phyloP scores from a whole-genome alignment of 768 basidiomycete genomes.

The Leucosporidium scottii region DNA sequence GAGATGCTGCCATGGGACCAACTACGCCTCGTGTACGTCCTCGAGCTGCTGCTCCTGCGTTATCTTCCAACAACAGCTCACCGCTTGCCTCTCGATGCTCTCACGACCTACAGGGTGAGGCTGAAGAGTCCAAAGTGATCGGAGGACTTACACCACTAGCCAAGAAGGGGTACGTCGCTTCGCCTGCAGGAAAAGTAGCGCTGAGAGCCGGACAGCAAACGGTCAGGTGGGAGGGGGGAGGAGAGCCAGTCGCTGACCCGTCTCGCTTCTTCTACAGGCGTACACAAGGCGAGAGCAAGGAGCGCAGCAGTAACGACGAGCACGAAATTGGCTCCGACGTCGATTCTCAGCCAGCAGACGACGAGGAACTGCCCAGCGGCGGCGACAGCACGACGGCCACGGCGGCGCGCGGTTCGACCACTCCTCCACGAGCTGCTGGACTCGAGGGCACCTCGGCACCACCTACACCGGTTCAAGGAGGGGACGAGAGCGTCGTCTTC shows the following conservation, averaged over 20 bases:
- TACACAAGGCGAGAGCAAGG: no score
- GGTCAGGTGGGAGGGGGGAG: no score
- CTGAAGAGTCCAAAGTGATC: slow-evolving; percentile 4
- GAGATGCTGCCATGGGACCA: neutral
- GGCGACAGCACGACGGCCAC: neutral
- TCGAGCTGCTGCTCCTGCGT: neutral
- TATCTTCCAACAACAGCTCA: no score
- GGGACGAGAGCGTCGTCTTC: neutral
- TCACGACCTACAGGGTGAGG: slow-evolving; percentile 20
- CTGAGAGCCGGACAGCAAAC: no score
- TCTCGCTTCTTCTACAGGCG: no score
- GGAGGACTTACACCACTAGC: slow-evolving; percentile 21
- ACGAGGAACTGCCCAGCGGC: neutral
- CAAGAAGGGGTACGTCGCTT: slow-evolving; percentile 21
- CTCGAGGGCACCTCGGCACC: slow-evolving; percentile 4
- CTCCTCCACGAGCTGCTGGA: neutral
- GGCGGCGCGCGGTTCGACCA: neutral
- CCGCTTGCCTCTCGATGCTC: no score
- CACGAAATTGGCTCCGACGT: neutral
- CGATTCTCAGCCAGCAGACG: slow-evolving; percentile 1
- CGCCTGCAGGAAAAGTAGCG: no score
- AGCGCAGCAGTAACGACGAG: no score
- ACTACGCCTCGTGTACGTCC: neutral
- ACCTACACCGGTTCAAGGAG: neutral
- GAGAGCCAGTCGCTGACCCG: no score